Conservation (phyloP, 2,329 filamentous ascomycete genomes). For the Corynespora cassiicola region DNA sequence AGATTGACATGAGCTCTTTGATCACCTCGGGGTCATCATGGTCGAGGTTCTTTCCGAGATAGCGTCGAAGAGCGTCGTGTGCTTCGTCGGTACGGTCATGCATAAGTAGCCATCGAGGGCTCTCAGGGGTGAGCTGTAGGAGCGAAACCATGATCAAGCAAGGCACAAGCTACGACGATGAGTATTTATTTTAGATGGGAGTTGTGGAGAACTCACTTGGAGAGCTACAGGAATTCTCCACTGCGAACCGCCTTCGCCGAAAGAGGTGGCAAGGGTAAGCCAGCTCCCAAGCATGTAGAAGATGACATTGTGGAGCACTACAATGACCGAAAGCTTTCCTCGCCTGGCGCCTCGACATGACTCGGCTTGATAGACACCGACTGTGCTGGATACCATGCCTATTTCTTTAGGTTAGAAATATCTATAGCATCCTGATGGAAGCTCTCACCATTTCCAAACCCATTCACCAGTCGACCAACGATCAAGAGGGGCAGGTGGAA, state of each 20-base stretch:
- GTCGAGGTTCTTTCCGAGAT: constrained; percentile 12
- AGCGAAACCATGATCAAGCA: constrained; percentile 46
- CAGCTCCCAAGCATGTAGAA: constrained; percentile 22
- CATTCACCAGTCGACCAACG: constrained; percentile 18
- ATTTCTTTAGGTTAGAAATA: neutral
- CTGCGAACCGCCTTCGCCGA: constrained; percentile 10
- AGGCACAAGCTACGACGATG: constrained; percentile 50
- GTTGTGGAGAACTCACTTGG: constrained; percentile 5
- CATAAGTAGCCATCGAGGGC: constrained; percentile 62
- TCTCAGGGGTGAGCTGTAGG: constrained; percentile 59
- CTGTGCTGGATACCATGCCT: constrained; percentile 18
- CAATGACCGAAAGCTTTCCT: constrained; percentile 21
- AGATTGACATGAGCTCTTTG: constrained; percentile 15
- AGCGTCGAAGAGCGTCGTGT: constrained; percentile 48
- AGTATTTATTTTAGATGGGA: neutral
- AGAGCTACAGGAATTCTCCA: constrained; percentile 20
- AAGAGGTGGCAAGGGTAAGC: constrained; percentile 18
- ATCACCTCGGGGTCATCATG: constrained; percentile 8
- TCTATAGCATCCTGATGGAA: neutral
- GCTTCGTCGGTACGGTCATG: constrained; percentile 58
- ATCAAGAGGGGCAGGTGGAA: constrained; percentile 15
- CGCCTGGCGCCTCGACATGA: constrained; percentile 14
- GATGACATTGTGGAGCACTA: constrained; percentile 21
- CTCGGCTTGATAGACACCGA: constrained; percentile 20
- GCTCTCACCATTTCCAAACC: constrained; percentile 17